These are phyloP conservation scores for Curvularia spicifera DNA, from an alignment of 2,329 filamentous ascomycete genomes.

Conservation along the genomic window DNA sequence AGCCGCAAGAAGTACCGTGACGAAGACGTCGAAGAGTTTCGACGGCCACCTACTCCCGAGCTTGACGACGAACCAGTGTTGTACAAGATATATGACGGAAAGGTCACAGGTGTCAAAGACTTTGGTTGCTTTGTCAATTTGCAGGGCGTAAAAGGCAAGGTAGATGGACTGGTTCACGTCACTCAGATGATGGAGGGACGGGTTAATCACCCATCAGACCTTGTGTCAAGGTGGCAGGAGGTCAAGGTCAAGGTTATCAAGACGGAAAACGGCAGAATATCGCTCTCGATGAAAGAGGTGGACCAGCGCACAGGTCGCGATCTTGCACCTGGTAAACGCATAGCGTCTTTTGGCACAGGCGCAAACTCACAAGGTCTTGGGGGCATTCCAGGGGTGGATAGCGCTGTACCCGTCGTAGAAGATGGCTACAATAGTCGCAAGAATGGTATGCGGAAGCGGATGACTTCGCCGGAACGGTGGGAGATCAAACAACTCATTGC, in stretches of 20 bases:
- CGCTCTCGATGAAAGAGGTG: slow-evolving; percentile 95
- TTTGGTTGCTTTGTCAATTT: slow-evolving; percentile 96
- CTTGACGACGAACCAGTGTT: slow-evolving; percentile 81
- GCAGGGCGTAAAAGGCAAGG: slow-evolving; percentile 83
- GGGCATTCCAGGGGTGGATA: slow-evolving; percentile 59
- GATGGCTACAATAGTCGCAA: slow-evolving; percentile 57
- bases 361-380: slow-evolving; percentile 87
- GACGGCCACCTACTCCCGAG: slow-evolving; percentile 71
- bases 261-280: slow-evolving; percentile 80
- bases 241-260: slow-evolving; percentile 94
- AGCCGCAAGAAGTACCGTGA: slow-evolving; percentile 44
- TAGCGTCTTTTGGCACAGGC: slow-evolving; percentile 71
- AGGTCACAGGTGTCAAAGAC: slow-evolving; percentile 90
- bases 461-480: slow-evolving; percentile 97
- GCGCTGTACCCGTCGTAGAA: slow-evolving; percentile 68
- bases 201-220: slow-evolving; percentile 89
- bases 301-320: slow-evolving; percentile 89
- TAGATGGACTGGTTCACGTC: slow-evolving; percentile 92
- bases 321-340: slow-evolving; percentile 74
- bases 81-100: slow-evolving; percentile 88
- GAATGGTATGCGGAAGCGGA: slow-evolving; percentile 76
- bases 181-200: slow-evolving; percentile 86
- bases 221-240: slow-evolving; percentile 78
- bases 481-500: slow-evolving; percentile 97
- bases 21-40: slow-evolving; percentile 65